Conservation (phyloP, 768 basidiomycete species). For the Suillus decipiens region DNA sequence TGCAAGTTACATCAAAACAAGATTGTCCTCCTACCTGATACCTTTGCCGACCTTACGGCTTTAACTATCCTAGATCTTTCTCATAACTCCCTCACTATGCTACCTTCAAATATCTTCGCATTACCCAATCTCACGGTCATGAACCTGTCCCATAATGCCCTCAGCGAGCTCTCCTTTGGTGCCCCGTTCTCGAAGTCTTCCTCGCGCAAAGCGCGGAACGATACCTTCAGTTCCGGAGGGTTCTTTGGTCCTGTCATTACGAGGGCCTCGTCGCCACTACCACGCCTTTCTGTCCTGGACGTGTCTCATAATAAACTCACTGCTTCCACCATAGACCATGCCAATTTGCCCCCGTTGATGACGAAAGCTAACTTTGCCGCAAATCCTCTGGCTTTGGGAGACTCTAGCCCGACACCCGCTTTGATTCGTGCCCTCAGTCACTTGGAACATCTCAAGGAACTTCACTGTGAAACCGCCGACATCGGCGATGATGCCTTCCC, state of each 20-base stretch:
- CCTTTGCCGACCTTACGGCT: constrained; percentile 67
- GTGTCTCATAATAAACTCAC: constrained; percentile 67
- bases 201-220: constrained; percentile 22
- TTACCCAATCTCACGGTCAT: constrained; percentile 67
- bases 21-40: constrained; percentile 58
- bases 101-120: constrained; percentile 66
- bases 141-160: constrained; percentile 71
- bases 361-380: constrained; percentile 62
- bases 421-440: constrained; percentile 49
- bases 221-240: constrained; percentile 42
- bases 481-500: constrained; percentile 65
- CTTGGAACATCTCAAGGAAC: constrained; percentile 56
- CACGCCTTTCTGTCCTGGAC: constrained; percentile 63
- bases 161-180: constrained; percentile 62
- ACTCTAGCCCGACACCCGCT: constrained; percentile 20
- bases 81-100: constrained; percentile 61
- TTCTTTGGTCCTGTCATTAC: constrained; percentile 67
- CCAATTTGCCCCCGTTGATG: constrained; percentile 52
- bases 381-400: constrained; percentile 59
- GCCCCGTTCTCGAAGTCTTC: constrained; percentile 47
- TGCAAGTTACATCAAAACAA: constrained; percentile 75
- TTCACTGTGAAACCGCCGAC: constrained; percentile 55
- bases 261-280: constrained; percentile 65
- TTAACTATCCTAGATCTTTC: constrained; percentile 75
- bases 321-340: constrained; percentile 54